Evolutionary conservation across 2,329 filamentous ascomycete species (phyloP).

Genomic region (Penicillium frequentans): DNA sequence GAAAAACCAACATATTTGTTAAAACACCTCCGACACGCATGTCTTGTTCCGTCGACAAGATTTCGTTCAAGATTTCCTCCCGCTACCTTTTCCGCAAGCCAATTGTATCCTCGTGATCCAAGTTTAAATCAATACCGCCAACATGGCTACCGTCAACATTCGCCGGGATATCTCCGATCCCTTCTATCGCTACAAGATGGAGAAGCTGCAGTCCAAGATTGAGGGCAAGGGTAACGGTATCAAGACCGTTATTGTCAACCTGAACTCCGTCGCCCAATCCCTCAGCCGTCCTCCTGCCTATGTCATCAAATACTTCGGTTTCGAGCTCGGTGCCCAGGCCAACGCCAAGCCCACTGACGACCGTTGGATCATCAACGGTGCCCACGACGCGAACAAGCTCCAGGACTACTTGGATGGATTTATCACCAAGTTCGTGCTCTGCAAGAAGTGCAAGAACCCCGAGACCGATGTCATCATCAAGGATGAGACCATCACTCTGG

Average conservation of each 20-base stretch:
- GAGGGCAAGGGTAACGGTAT: conserved; percentile 99
- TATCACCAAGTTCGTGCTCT: conserved; percentile 97
- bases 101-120: conserved; percentile 29
- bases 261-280: conserved; percentile 88
- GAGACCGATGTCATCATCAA: conserved; percentile 97
- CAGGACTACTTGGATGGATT: conserved; percentile 98
- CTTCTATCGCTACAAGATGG: conserved; percentile 99
- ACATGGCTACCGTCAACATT: conserved; percentile 97
- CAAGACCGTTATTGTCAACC: conserved; percentile 97
- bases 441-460: conserved; percentile 99
- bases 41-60: conserved; percentile 55
- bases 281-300: conserved; percentile 90
- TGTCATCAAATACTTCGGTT: conserved; percentile 99
- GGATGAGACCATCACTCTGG: conserved; percentile 84
- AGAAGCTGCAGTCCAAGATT: conserved; percentile 96
- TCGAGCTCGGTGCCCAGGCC: conserved; percentile 97
- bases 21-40: conserved; percentile 49
- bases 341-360: conserved; percentile 97
- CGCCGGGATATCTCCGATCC: conserved; percentile 96
- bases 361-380: conserved; percentile 99
- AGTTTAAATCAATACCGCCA: conserved; percentile 51
- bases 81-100: conserved; percentile 33
- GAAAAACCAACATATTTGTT: conserved; percentile 7
- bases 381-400: conserved; percentile 90
- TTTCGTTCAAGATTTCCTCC: conserved; percentile 46